Conservation (phyloP, 306 rosid genomes). For the Vigna mungo region DNA sequence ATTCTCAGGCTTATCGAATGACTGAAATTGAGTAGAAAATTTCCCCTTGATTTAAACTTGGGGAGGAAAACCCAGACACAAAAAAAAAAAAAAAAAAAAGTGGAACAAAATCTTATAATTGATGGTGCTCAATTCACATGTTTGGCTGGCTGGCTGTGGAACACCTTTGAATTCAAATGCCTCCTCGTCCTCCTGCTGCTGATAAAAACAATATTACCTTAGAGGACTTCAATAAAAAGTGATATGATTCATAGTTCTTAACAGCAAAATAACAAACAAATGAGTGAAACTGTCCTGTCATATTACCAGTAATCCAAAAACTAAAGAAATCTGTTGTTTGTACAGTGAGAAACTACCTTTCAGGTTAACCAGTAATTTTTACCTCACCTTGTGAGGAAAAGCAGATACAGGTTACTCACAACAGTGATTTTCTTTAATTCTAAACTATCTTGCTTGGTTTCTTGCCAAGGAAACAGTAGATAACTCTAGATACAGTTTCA, state of each 20-base stretch:
- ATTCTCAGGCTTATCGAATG: slow-evolving; percentile 9
- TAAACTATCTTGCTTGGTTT: slow-evolving; percentile 23
- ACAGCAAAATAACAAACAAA: not conserved
- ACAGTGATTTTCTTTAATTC: slow-evolving; percentile 5
- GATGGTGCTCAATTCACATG: slow-evolving; percentile 33
- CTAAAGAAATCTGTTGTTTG: not conserved
- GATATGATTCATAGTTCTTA: slow-evolving; percentile 2
- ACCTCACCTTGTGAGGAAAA: slow-evolving; percentile 24
- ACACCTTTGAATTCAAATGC: slow-evolving; percentile 28
- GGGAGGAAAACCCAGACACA: slow-evolving; percentile 15
- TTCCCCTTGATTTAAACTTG: slow-evolving; percentile 1
- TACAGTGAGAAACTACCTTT: slow-evolving; percentile 5
- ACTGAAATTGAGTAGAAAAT: slow-evolving; percentile 25
- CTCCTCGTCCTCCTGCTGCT: slow-evolving; percentile 28
- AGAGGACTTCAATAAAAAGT: slow-evolving; percentile 20
- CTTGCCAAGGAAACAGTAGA: slow-evolving; percentile 9
- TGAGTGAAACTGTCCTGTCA: slow-evolving; percentile 14
- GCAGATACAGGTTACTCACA: not conserved
- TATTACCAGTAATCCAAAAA: not conserved
- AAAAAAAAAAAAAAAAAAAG: not conserved
- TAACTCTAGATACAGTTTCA: not conserved
- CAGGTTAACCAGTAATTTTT: not conserved
- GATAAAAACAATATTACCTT: slow-evolving; percentile 14
- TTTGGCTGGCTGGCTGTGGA: slow-evolving; percentile 21
- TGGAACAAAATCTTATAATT: slow-evolving; percentile 30